These are phyloP conservation scores for Chalciporus piperatus DNA, from an alignment of 768 basidiomycete species.

Conservation along the genomic window DNA sequence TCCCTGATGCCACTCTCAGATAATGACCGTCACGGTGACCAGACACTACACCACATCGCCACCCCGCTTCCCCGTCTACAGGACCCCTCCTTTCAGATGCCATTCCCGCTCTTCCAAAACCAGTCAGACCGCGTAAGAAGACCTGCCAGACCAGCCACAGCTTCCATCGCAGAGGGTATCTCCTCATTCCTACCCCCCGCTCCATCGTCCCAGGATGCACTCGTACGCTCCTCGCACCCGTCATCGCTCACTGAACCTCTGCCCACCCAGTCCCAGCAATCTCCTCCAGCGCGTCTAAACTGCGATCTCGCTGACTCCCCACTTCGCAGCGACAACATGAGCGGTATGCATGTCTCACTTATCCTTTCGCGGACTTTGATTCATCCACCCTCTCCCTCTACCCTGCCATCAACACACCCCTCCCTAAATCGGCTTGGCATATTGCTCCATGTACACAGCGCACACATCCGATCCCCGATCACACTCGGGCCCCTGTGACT, in stretches of 20 bases:
- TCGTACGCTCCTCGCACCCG: slow-evolving; percentile 6
- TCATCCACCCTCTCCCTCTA: slow-evolving; percentile 14
- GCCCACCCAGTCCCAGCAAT: slow-evolving; percentile 4
- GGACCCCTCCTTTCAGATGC: slow-evolving; percentile 28
- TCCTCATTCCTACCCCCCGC: slow-evolving; percentile 41
- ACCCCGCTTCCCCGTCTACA: slow-evolving; percentile 24
- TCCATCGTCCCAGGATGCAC: slow-evolving; percentile 12
- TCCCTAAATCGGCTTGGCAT: slow-evolving; percentile 13
- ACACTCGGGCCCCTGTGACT: slow-evolving; percentile 29
- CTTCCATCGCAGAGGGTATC: slow-evolving; percentile 43
- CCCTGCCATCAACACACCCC: slow-evolving; percentile 8
- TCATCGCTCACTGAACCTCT: neutral
- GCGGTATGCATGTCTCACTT: slow-evolving; percentile 18
- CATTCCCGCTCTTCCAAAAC: slow-evolving; percentile 33
- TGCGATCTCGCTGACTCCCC: slow-evolving; percentile 9
- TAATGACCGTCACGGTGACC: no score
- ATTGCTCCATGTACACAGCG: neutral
- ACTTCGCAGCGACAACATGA: slow-evolving; percentile 13
- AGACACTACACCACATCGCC: slow-evolving; percentile 13
- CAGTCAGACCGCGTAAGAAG: slow-evolving; percentile 26
- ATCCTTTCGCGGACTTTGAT: slow-evolving; percentile 1
- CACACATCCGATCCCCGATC: slow-evolving; percentile 15
- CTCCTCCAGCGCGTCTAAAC: slow-evolving; percentile 5
- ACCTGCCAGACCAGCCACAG: slow-evolving; percentile 40
- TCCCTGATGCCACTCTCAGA: slow-evolving; percentile 23